Conservation (phyloP, 805 yeast genomes). For the Candida maesae region DNA sequence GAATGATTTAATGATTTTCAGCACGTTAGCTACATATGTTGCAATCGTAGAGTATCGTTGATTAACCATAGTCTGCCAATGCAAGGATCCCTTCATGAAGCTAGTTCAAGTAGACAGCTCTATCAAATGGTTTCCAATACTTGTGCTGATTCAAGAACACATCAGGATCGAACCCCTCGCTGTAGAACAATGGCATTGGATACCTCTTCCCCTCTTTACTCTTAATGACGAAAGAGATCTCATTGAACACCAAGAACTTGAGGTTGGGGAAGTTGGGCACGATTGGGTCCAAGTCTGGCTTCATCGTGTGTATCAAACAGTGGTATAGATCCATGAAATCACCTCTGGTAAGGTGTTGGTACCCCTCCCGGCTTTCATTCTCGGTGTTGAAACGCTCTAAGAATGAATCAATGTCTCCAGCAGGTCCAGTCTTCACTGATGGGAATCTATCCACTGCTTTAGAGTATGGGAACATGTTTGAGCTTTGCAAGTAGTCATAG, state of each 20-base stretch:
- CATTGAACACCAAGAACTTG: slow-evolving; percentile 35
- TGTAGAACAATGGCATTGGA: slow-evolving; percentile 19
- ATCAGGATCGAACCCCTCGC: slow-evolving; percentile 12
- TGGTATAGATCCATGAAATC: slow-evolving; percentile 35
- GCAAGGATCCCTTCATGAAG: background rate
- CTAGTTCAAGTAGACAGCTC: slow-evolving; percentile 8
- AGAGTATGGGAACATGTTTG: slow-evolving; percentile 38
- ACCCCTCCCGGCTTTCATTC: slow-evolving; percentile 18
- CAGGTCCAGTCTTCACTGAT: slow-evolving; percentile 38
- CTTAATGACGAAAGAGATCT: slow-evolving; percentile 10
- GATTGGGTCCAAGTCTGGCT: slow-evolving; percentile 33
- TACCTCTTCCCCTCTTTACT: background rate
- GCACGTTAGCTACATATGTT: no score
- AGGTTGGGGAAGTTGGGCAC: slow-evolving; percentile 31
- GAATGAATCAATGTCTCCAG: slow-evolving; percentile 33
- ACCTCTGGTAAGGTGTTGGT: slow-evolving; percentile 27
- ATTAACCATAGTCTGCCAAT: no score
- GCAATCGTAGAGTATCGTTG: no score
- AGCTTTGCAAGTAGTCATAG: slow-evolving; percentile 33
- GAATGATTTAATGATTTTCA: no score
- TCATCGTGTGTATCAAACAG: slow-evolving; percentile 36
- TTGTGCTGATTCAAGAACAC: background rate
- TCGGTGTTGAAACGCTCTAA: slow-evolving; percentile 25
- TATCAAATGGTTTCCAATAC: background rate
- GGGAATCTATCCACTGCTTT: slow-evolving; percentile 42